These are phyloP conservation scores for Pseudoscleropodium purum DNA, from an alignment of 225 moss, liverwort and hornwort species.

Conservation along the genomic window DNA sequence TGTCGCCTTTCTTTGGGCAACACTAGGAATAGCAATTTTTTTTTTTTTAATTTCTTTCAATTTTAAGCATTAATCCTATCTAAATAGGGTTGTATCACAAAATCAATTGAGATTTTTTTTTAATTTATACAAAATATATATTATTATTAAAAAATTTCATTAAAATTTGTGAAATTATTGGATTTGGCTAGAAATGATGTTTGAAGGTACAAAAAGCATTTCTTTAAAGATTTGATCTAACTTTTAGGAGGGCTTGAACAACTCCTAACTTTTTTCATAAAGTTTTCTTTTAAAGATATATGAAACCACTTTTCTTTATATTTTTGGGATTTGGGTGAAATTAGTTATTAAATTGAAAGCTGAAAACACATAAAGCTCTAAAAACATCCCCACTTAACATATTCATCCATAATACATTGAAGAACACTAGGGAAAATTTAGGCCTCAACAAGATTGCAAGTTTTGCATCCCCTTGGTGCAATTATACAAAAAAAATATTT, in stretches of 20 bases:
- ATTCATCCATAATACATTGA: neutral
- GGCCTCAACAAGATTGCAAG: too few species aligned
- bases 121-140: neutral
- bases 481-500: too few species aligned
- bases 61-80: too few species aligned
- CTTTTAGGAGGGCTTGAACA: fast-evolving
- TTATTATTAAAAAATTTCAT: too few species aligned
- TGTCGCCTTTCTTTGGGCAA: too few species aligned
- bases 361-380: neutral
- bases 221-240: neutral
- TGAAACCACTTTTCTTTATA: neutral
- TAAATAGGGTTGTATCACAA: neutral
- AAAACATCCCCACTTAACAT: fast-evolving
- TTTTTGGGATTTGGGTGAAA: neutral
- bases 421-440: too few species aligned
- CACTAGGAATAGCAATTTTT: too few species aligned
- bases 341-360: neutral
- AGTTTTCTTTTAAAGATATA: neutral
- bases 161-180: neutral
- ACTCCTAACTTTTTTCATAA: neutral
- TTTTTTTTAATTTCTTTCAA: too few species aligned
- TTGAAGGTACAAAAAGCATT: neutral
- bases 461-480: too few species aligned
- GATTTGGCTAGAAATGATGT: neutral
- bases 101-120: neutral